Evolutionary conservation across 192 early-diverging fungal species (phyloP), one percentile per base, ranked within the genome.

Genomic region (Entomortierella chlamydospora): DNA sequence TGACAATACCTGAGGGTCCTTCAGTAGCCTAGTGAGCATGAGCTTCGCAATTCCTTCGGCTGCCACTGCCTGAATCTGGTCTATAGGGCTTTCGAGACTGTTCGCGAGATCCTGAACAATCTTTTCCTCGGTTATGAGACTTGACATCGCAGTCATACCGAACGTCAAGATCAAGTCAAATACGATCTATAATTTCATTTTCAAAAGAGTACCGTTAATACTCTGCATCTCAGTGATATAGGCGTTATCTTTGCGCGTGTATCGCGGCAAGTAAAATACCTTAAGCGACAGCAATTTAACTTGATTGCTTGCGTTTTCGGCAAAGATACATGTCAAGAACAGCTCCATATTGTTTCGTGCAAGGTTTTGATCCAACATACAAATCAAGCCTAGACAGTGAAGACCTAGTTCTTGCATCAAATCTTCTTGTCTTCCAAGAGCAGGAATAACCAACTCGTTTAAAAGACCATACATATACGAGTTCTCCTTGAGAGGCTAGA

Each of bases 311-410:
- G 88, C 72, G 73, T 85, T 86, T 55, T 84, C 69, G 9, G 68
- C 68, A 72, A 79, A 79, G 43, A 88, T 86, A 34, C 87, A 92
- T 54, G 92, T 86, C 26, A 91, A 83, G 81, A 96, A 96, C 26
- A 95, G 82, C 26, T 81, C 70, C 23, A 92, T 66, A 57, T 96
- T 95, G 64, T 91, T 89, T 25, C 89, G 66, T 0, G 92, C 93
- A 47, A 98, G 78, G 17, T 69, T 83, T 84, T 90, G 90, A 73
- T 96, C 94, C 33, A 95, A 72, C 20, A 88, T 78, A 70, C 95
- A 96, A 59, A 86, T 86, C 30, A 96, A 86, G 15, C 92, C 93
- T 56, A 96, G 85, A 66, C 95, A 96, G 57, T 95, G 91, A 34
- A 96, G 83, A 28, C 93, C 95, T 42, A 91, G 86, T 73, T 94